These are phyloP conservation scores for Quercus tomentella DNA, from an alignment of 331 rosid genomes.

Conservation along the genomic window DNA sequence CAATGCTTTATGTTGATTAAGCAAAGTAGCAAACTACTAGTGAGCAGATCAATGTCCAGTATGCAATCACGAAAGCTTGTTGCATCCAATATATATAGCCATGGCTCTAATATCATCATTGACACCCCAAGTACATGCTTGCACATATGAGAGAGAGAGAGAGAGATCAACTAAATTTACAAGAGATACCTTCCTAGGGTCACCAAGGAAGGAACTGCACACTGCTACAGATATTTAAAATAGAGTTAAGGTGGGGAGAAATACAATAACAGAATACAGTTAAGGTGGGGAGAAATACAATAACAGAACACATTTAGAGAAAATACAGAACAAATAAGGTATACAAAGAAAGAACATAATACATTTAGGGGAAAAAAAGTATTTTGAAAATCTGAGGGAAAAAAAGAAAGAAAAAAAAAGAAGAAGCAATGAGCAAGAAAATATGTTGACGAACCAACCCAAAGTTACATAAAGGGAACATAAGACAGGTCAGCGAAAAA, in stretches of 20 bases:
- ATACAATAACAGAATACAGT: no score
- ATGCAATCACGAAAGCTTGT: neutral
- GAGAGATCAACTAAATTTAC: neutral
- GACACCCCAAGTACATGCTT: neutral
- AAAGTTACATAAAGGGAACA: neutral
- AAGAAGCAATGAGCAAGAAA: neutral
- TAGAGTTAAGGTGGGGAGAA: conserved; percentile 45
- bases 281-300: no score
- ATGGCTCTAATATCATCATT: neutral
- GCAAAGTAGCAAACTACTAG: no score
- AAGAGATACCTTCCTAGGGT: conserved; percentile 91
- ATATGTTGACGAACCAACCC: neutral
- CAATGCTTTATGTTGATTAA: no score
- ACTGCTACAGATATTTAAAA: conserved; percentile 68
- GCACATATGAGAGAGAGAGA: neutral
- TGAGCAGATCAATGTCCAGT: neutral
- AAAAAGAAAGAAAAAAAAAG: no score
- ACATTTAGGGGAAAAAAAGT: neutral
- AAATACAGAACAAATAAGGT: no score
- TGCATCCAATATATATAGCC: neutral
- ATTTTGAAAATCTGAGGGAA: no score
- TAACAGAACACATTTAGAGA: no score
- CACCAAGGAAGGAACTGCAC: conserved; percentile 97
- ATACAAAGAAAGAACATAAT: neutral
- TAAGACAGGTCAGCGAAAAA: conserved; percentile 2